Evolutionary conservation across 768 basidiomycete species (phyloP).

Genomic region (Mycena venus): DNA sequence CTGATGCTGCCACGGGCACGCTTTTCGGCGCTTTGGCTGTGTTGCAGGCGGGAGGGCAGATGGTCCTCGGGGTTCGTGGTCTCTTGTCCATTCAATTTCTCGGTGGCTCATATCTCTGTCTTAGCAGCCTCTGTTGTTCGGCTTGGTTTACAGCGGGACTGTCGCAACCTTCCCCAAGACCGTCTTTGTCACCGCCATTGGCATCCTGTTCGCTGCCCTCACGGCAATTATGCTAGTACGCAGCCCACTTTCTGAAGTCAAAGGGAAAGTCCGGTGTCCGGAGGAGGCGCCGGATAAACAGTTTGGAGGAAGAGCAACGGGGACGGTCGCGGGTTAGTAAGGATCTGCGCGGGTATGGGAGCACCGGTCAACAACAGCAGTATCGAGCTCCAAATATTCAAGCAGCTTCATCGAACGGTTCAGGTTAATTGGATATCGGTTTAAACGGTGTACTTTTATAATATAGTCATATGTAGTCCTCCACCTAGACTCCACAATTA

Average conservation of each 20-base stretch:
- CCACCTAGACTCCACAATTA: neutral
- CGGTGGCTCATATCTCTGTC: neutral
- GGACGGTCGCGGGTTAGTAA: conserved; percentile 65
- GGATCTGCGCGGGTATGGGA: conserved; percentile 46
- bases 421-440: conserved; percentile 1
- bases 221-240: conserved; percentile 55
- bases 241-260: conserved; percentile 50
- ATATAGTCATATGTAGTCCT: conserved; percentile 17
- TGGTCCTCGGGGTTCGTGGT: conserved; percentile 66
- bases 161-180: conserved; percentile 79
- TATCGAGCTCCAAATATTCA: neutral
- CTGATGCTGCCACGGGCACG: conserved; percentile 56
- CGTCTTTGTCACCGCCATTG: conserved; percentile 72
- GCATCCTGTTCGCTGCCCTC: conserved; percentile 59
- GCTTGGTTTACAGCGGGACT: conserved; percentile 76
- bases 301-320: conserved; percentile 49
- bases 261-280: conserved; percentile 35
- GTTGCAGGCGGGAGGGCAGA: conserved; percentile 76
- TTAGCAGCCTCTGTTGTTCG: conserved; percentile 78
- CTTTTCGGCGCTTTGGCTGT: conserved; percentile 83
- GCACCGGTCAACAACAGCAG: conserved; percentile 7
- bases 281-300: conserved; percentile 31
- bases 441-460: neutral
- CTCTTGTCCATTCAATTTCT: conserved; percentile 12
- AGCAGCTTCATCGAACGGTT: neutral